Evolutionary conservation across 1,284 basidiomycete genomes (phyloP), one percentile per base, ranked within the genome.

Genomic region (Cryptococcus sp.): DNA sequence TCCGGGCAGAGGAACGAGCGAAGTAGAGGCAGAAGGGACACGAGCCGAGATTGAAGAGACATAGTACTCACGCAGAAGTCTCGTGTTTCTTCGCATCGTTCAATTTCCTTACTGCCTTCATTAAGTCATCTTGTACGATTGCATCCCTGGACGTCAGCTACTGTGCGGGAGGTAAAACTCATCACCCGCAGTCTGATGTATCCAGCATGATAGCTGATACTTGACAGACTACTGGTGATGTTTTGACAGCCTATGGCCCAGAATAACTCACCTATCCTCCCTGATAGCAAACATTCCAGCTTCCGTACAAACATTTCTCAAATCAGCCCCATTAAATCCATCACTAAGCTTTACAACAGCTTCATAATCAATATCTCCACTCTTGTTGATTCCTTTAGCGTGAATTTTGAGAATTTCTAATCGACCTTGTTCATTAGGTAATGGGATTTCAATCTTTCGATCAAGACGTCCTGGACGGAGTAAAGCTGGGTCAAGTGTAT

Each of bases 261-360:
- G 19, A 13, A 24, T 14, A 14, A 69, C 81, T 54, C 56, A 86
- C 86, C 88, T 82, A 64, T 97, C 93, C 58, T 97, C 93, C 47
- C 96, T 82, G 66, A 99, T 98, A 13, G 96, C 96, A 74, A 98
- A 98, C 92, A 99, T 97, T 48, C 96, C 94, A 7, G 94, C 91
- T 76, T 98, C 96, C 5, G 96, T 98, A 49, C 94, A 86, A 13
- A 99, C 90, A 73, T 98, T 98, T 49, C 94, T 83, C 71, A 98
- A 73, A 78, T 98, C 96, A 14, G 92, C 92, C 52, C 92, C 92
- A 70, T 96, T 97, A 79, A 97, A 96, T 0, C 82, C 83, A 67
- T 97, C 92, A 14, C 88, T 88, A 50, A 89, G 86, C 80, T 98
- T 98, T 58, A 98, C 96, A 60, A 97, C 88, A 1, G 93, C 90